These are phyloP conservation scores for Rhodotorula taiwanensis DNA, from an alignment of 768 basidiomycete genomes.

Conservation along the genomic window DNA sequence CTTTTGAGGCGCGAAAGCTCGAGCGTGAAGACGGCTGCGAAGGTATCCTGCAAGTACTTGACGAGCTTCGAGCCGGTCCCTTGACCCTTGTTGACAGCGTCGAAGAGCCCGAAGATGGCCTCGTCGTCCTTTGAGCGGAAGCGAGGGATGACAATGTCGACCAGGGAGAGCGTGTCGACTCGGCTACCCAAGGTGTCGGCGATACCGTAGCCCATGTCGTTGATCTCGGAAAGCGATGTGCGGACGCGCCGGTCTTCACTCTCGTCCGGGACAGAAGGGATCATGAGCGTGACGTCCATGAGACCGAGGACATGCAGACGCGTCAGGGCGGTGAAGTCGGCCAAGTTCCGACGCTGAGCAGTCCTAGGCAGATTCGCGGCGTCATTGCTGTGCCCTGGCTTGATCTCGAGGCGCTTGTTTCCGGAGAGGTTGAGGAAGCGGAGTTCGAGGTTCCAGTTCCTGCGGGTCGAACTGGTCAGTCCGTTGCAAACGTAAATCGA, in stretches of 20 bases:
- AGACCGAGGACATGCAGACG: slow-evolving; percentile 85
- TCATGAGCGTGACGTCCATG: slow-evolving; percentile 82
- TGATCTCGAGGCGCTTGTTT: slow-evolving; percentile 93
- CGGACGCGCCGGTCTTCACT: slow-evolving; percentile 83
- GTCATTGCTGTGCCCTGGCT: slow-evolving; percentile 54
- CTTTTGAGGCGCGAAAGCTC: slow-evolving; percentile 55
- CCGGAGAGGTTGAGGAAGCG: slow-evolving; percentile 94
- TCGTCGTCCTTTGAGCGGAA: slow-evolving; percentile 70
- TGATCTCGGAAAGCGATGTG: slow-evolving; percentile 79
- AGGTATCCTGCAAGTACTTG: slow-evolving; percentile 77
- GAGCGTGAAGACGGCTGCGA: slow-evolving; percentile 56
- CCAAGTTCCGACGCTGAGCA: slow-evolving; percentile 50
- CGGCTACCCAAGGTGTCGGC: slow-evolving; percentile 74
- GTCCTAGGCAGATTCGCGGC: slow-evolving; percentile 35
- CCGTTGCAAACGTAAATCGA: slow-evolving; percentile 3
- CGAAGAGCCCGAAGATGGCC: slow-evolving; percentile 94
- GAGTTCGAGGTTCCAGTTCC: slow-evolving; percentile 93
- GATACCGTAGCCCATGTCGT: slow-evolving; percentile 91
- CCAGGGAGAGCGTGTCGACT: slow-evolving; percentile 72
- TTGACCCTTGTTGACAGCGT: slow-evolving; percentile 52
- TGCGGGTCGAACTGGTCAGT: slow-evolving; percentile 41
- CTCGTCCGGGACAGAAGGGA: slow-evolving; percentile 51
- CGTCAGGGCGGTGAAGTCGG: slow-evolving; percentile 79
- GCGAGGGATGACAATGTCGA: slow-evolving; percentile 83
- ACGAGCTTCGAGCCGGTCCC: slow-evolving; percentile 52